Evolutionary conservation across 139 green algal genomes (phyloP).

Genomic region (Chlamydomonas sp.): DNA sequence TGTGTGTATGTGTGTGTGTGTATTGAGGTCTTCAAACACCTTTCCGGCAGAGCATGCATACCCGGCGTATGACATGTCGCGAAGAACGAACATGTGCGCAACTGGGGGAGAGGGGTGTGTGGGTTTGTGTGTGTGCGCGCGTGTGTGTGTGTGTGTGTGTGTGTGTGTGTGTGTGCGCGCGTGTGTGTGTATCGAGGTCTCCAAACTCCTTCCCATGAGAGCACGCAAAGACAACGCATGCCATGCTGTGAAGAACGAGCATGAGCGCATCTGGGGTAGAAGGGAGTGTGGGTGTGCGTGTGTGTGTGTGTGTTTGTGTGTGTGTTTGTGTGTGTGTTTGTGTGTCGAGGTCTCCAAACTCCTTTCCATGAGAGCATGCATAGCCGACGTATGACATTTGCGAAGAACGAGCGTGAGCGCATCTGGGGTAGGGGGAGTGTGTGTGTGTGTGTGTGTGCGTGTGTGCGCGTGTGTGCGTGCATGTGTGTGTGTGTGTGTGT

Average conservation of each 20-base stretch:
- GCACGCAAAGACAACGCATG: conserved; percentile 37
- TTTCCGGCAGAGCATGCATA: conserved; percentile 34
- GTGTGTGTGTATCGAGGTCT: conserved; percentile 36
- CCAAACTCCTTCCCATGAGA: conserved; percentile 30
- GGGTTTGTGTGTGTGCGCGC: too few relatives aligned
- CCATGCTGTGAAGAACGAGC: conserved; percentile 35
- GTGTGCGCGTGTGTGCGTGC: too few relatives aligned
- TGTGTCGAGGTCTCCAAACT: conserved; percentile 35
- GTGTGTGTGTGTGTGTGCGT: too few relatives aligned
- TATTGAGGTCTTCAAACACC: conserved; percentile 33
- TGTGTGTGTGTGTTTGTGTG: too few relatives aligned
- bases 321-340: too few relatives aligned
- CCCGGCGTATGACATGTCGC: conserved; percentile 39
- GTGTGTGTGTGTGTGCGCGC: too few relatives aligned
- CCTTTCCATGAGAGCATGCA: conserved; percentile 22
- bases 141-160: too few relatives aligned
- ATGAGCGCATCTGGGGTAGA: conserved; percentile 30
- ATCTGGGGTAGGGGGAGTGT: too few relatives aligned
- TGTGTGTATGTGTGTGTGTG: too few relatives aligned
- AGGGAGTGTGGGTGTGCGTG: too few relatives aligned
- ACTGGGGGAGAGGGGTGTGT: conserved; percentile 25
- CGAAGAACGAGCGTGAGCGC: conserved; percentile 30
- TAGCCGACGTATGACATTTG: conserved; percentile 45
- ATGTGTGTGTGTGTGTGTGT: too few relatives aligned
- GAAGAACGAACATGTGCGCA: conserved; percentile 27